Conservation (phyloP, 2,329 filamentous ascomycete species). For the Paecilomyces sp. region DNA sequence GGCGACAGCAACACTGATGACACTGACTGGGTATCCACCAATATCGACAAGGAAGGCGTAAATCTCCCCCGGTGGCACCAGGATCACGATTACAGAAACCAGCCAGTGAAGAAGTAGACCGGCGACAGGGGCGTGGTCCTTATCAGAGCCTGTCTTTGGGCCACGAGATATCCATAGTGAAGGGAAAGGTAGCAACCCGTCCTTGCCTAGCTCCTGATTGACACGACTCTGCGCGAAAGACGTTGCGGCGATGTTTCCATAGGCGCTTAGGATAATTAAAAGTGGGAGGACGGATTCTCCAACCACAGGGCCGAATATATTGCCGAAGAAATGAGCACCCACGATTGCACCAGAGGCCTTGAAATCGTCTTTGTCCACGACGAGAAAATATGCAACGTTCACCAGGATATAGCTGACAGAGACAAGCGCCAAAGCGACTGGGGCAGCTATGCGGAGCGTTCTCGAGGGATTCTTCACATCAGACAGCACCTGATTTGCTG, state of each 20-base stretch:
- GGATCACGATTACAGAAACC: constrained; percentile 54
- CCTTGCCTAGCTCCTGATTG: constrained; percentile 53
- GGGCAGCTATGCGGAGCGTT: constrained; percentile 49
- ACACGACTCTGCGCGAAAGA: constrained; percentile 12
- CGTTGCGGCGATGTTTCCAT: constrained; percentile 9
- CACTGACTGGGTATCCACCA: constrained; percentile 13
- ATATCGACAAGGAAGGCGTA: constrained; percentile 49
- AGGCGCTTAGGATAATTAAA: constrained; percentile 3
- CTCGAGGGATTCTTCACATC: constrained; percentile 48
- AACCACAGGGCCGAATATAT: constrained; percentile 36
- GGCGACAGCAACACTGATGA: constrained; percentile 30
- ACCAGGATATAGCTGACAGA: constrained; percentile 47
- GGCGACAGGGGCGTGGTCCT: constrained; percentile 41
- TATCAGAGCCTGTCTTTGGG: not conserved
- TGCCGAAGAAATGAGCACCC: constrained; percentile 46
- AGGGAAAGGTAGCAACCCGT: constrained; percentile 56
- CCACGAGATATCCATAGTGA: constrained; percentile 49
- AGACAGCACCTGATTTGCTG: constrained; percentile 46
- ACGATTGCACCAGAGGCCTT: constrained; percentile 43
- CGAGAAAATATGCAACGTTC: constrained; percentile 50
- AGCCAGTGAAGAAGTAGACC: constrained; percentile 53
- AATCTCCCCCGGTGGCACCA: constrained; percentile 55
- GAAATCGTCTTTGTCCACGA: constrained; percentile 47
- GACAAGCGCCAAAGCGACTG: constrained; percentile 44
- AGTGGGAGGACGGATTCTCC: constrained; percentile 41